A percentile compares a stretch with the other conserved stretches of the same genome.
phyloP scores from a whole-genome alignment of 2,329 filamentous ascomycete species.

The Harringtonia aguacate region DNA sequence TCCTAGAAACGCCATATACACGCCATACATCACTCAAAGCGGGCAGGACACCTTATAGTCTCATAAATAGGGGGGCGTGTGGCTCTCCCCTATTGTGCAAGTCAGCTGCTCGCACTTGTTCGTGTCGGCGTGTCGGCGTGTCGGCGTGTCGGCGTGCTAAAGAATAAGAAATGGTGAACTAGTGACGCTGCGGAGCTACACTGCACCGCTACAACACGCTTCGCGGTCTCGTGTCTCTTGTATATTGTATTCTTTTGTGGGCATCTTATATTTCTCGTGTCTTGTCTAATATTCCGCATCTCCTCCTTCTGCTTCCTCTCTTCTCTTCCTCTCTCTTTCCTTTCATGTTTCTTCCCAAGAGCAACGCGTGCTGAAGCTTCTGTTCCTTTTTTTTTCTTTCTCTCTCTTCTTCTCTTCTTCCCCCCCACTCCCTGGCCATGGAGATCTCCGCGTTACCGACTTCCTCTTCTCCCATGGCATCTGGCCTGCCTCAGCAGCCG shows the following conservation, averaged over 20 bases:
- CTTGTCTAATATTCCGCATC: slow-evolving; percentile 1
- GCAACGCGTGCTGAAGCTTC: neutral
- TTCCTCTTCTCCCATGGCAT: slow-evolving; percentile 5
- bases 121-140: no score
- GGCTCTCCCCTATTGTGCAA: neutral
- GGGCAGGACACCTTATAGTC: neutral
- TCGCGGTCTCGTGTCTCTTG: slow-evolving; percentile 11
- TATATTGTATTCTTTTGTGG: slow-evolving; percentile 10
- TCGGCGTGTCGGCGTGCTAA: slow-evolving; percentile 1
- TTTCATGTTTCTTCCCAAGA: no score
- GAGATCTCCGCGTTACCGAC: slow-evolving; percentile 6
- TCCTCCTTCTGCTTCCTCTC: slow-evolving; percentile 2
- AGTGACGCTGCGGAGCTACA: slow-evolving; percentile 3
- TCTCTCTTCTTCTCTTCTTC: neutral
- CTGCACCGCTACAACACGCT: slow-evolving; percentile 12
- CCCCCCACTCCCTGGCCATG: slow-evolving; percentile 4
- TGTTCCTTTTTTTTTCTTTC: neutral
- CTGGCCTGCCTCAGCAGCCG: slow-evolving; percentile 3
- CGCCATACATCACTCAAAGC: neutral
- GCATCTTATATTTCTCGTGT: slow-evolving; percentile 11
- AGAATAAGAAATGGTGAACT: slow-evolving; percentile 10
- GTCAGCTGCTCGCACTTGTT: no score
- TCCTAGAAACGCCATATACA: neutral
- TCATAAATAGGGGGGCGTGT: no score
- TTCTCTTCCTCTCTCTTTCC: neutral